Evolutionary conservation across 176 grass and related monocot genomes (phyloP).

Genomic region (Otatea glauca): DNA sequence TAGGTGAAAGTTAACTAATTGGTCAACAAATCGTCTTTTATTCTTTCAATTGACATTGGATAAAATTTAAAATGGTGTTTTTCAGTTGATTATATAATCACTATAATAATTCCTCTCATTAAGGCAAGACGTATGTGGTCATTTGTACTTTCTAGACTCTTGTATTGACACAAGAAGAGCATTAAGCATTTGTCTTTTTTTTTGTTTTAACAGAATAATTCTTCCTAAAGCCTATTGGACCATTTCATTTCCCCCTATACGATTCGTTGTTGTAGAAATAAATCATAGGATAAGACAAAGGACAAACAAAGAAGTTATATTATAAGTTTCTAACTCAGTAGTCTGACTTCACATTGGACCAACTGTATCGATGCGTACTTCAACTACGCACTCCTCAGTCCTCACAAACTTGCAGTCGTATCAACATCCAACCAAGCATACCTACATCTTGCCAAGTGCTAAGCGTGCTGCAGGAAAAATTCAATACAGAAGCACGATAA

Average conservation of each 20-base stretch:
- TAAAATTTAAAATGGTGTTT: background rate
- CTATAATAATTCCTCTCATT: conserved; percentile 17
- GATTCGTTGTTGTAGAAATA: conserved; percentile 1
- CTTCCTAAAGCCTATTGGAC: background rate
- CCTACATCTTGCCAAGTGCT: conserved; percentile 20
- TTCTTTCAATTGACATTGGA: background rate
- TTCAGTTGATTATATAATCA: background rate
- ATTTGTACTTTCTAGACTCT: background rate
- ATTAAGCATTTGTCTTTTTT: background rate
- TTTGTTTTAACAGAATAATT: background rate
- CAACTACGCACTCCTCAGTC: background rate
- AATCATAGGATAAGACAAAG: background rate
- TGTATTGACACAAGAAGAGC: background rate
- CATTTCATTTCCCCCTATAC: background rate
- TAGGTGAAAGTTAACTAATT: conserved; percentile 9
- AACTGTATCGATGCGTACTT: background rate
- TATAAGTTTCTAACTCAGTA: background rate
- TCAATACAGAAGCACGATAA: background rate
- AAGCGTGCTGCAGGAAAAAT: background rate
- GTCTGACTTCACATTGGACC: conserved; percentile 8
- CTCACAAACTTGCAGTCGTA: conserved; percentile 18
- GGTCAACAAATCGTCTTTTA: background rate
- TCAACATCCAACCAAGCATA: conserved; percentile 1
- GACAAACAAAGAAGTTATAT: background rate
- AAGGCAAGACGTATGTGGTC: background rate